A percentile compares a stretch with the other conserved stretches of the same genome.
Conservation (phyloP, 2,329 filamentous ascomycete genomes). For the Aciculosporium take region DNA sequence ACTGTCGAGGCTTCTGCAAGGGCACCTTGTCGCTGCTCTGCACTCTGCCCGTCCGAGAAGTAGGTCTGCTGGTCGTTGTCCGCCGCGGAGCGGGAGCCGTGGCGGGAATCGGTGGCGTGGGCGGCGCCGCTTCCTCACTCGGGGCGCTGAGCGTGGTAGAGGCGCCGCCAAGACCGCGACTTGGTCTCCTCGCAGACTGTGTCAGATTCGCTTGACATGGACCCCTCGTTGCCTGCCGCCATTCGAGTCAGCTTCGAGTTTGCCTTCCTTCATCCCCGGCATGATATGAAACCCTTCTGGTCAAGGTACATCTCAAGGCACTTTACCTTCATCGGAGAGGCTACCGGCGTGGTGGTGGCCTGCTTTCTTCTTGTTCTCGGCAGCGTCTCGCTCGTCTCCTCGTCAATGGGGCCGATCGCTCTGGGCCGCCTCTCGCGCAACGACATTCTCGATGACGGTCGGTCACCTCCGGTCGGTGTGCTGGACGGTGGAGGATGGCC, state of each 20-base stretch:
- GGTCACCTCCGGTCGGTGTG: slow-evolving; percentile 16
- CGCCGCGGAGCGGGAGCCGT: slow-evolving; percentile 9
- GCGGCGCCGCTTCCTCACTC: slow-evolving; percentile 11
- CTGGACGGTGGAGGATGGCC: slow-evolving; percentile 10
- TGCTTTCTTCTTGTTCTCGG: slow-evolving; percentile 39
- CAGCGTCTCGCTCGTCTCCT: slow-evolving; percentile 18
- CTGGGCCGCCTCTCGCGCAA: slow-evolving; percentile 56
- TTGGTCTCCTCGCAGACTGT: slow-evolving; percentile 20
- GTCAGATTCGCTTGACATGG: slow-evolving; percentile 13
- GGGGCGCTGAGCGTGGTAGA: slow-evolving; percentile 20
- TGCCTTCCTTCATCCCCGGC: neutral
- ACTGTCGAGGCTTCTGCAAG: slow-evolving; percentile 46
- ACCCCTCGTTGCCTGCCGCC: slow-evolving; percentile 22
- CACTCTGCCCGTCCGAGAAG: slow-evolving; percentile 15
- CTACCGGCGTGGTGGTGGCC: slow-evolving; percentile 40
- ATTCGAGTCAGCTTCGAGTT: neutral
- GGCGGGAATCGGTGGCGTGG: neutral
- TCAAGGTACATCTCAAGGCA: neutral
- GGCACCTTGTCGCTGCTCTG: slow-evolving; percentile 28
- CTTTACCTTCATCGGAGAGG: slow-evolving; percentile 17
- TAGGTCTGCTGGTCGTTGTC: slow-evolving; percentile 20
- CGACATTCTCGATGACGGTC: slow-evolving; percentile 50
- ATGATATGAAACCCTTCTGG: no score
- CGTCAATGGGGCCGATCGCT: slow-evolving; percentile 37
- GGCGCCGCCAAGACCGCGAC: slow-evolving; percentile 36